Conservation (phyloP, 768 basidiomycete species). For the Candolleomyces aberdarensis region DNA sequence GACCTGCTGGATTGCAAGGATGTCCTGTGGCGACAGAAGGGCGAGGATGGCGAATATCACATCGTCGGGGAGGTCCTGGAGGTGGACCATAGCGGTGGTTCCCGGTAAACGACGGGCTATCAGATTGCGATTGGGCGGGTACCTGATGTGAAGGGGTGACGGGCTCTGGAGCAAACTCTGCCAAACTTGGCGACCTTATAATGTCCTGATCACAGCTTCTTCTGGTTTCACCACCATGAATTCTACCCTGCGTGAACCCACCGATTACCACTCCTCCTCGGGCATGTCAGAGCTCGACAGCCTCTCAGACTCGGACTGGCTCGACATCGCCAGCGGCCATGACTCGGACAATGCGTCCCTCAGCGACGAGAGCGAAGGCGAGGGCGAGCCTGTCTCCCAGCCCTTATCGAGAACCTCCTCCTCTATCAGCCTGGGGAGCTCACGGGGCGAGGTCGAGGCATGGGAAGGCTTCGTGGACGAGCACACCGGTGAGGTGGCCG, state of each 20-base stretch:
- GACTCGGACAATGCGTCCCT: slow-evolving; percentile 72
- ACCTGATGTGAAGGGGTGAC: not conserved
- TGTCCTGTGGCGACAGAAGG: slow-evolving; percentile 28
- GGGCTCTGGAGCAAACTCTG: slow-evolving; percentile 10
- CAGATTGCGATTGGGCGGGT: not conserved
- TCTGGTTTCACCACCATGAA: slow-evolving; percentile 28
- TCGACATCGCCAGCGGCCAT: slow-evolving; percentile 68
- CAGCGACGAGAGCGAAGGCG: slow-evolving; percentile 34
- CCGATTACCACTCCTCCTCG: slow-evolving; percentile 35
- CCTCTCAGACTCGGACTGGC: slow-evolving; percentile 82
- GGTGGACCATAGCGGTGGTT: slow-evolving; percentile 1
- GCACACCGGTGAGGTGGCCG: slow-evolving; percentile 45
- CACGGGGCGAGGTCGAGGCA: slow-evolving; percentile 64
- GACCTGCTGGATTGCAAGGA: slow-evolving; percentile 49
- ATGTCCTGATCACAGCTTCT: slow-evolving; percentile 11
- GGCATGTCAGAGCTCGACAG: slow-evolving; percentile 60
- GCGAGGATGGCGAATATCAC: slow-evolving; percentile 5
- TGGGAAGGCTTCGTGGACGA: slow-evolving; percentile 80
- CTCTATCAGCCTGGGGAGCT: slow-evolving; percentile 67
- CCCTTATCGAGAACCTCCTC: slow-evolving; percentile 70
- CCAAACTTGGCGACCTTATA: slow-evolving; percentile 16
- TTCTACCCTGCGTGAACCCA: slow-evolving; percentile 24
- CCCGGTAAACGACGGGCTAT: not conserved
- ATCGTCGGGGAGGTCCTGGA: slow-evolving; percentile 8
- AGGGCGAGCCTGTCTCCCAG: slow-evolving; percentile 45